Percentiles rank a stretch among this genome's conserved stretches.
phyloP scores from a whole-genome alignment of 805 yeast species.

The Saccharomycopsis fermentans region DNA sequence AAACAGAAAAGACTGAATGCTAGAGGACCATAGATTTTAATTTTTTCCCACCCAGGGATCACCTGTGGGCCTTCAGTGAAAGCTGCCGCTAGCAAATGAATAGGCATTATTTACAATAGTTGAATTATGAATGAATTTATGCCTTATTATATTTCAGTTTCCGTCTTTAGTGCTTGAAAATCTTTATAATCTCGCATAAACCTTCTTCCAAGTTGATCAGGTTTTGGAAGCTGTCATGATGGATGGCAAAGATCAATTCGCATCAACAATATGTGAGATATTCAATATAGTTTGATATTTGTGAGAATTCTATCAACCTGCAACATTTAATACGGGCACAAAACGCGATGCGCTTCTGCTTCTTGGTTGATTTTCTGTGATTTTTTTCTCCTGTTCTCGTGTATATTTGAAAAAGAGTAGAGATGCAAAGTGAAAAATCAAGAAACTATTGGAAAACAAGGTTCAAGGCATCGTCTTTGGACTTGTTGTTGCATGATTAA shows the following conservation, averaged over 20 bases:
- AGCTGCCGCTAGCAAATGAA: constrained; percentile 66
- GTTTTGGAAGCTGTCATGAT: not conserved
- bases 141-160: not conserved
- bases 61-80: constrained; percentile 61
- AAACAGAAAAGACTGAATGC: constrained; percentile 35
- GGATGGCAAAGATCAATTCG: not conserved
- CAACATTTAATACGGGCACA: not conserved
- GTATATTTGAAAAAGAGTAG: too few relatives aligned
- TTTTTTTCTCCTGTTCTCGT: too few relatives aligned
- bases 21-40: constrained; percentile 50
- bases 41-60: constrained; percentile 62
- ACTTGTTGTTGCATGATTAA: too few relatives aligned
- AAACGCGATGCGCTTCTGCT: not conserved
- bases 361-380: not conserved
- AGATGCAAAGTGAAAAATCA: too few relatives aligned
- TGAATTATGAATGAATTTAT: not conserved
- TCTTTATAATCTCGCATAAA: not conserved
- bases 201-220: not conserved
- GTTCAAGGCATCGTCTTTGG: too few relatives aligned
- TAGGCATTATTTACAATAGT: constrained; percentile 52
- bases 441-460: not conserved
- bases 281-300: not conserved
- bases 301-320: not conserved
- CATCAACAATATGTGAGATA: not conserved
- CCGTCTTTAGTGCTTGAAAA: not conserved